Base-by-base conservation (phyloP, 192 early-diverging fungal species). In the Umbelopsis vinacea region DNA sequence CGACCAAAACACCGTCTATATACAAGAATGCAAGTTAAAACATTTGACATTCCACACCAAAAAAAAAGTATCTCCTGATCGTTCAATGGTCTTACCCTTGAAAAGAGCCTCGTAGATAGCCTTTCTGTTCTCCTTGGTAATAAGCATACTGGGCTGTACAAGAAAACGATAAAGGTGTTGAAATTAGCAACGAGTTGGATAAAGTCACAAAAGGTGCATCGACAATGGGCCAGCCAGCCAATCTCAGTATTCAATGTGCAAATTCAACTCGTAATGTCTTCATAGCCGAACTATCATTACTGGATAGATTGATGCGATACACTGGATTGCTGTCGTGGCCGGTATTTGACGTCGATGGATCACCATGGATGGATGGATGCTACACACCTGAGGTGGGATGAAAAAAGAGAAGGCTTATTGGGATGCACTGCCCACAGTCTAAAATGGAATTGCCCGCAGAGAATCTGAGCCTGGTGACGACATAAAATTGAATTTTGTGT, bases 1-100 rank as follows among this genome's bases (percentile, higher is more conserved):
- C 97, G 70, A 98, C 96, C 80, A 99, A 87, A 79, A 96, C 96
- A 76, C 97, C 97, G 84, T 99, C 97, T 89, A 75, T 24, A 54
- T 53, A 23, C 23, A 22, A 67, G 46, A 24, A 45, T 22, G 55
- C 17, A 66, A 50, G n/a, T 50, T 50, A 50, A 21, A 50, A 50
- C n/a, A n/a, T 15, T n/a, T 21, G n/a, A 6, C 48, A 21, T 50
- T 21, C 48, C 48, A n/a, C n/a, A n/a, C 15, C 7, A 21, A 26
- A 43, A 23, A 40, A 24, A 72, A 72, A 73, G 67, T 52, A 40
- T 46, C 8, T 52, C 26, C 12, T n/a, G 57, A 72, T 47, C 19
- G 66, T 74, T 80, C 82, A 83, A 12, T 82, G 82, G 66, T 43
- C 47, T 71, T 82, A 90, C 92, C 90, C 77, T 88, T 91, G 91